Evolutionary conservation across 306 rosid genomes (phyloP), one percentile per base, ranked within the genome.

Genomic region (Quercus ilex): DNA sequence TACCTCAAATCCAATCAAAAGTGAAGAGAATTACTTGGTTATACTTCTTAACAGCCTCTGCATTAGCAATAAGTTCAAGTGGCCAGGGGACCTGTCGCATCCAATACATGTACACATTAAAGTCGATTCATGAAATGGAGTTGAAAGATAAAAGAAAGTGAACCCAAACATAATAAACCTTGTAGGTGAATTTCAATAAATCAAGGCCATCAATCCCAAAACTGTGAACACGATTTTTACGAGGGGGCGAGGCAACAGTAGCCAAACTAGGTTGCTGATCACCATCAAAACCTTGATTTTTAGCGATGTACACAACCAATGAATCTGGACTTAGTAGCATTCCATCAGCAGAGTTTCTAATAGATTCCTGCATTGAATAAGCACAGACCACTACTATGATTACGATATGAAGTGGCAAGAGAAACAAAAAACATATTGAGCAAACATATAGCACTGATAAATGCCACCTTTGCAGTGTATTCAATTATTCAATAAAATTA

Each of bases 71-170:
- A 55, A 95, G 97, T 79, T 95, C 99, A 79, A 95, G 98, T 70
- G 99, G 99, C 99, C 99, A 95, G 76, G 99, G 88, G 58, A 95
- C 94, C 98, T 95, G 89, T 81, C 83, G 84, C 69, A 77, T 80
- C 60, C 73, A 71, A 70, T 57, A 68, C 73, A 71, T 76, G 71
- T 14, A 35, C 30, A 76, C 18, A 59, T 65, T n/a, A 67, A 19
- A 67, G 49, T 35, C 2, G 18, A 67, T 35, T 33, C 17, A 67
- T 31, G 35, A 64, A 19, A 67, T 67, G 17, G 51, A n/a, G 26
- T 15, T 67, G 26, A 83, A 70, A 81, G 67, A 58, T 5, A 55
- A 25, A 55, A 72, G 77, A 76, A 81, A 73, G 73, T 71, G 63
- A 79, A 67, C 8, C 78, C 55, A 62, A 78, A 81, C 18, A 33